Conservation (phyloP, 2,329 filamentous ascomycete species). For the Chaetothyriales sp. region DNA sequence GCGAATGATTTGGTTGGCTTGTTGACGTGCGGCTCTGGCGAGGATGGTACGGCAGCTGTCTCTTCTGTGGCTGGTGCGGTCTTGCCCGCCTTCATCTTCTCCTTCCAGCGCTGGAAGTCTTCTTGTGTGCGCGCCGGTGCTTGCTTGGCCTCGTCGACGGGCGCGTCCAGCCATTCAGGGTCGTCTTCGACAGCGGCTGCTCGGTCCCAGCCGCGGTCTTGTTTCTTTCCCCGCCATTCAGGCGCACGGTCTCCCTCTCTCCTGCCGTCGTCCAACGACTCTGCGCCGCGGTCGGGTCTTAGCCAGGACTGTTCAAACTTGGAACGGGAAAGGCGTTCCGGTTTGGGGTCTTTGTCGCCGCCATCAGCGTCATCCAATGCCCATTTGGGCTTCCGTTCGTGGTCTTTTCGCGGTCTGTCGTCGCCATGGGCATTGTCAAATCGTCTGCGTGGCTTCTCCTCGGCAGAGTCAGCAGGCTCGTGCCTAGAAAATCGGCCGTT, state of each 20-base stretch:
- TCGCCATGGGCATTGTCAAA: constrained; percentile 1
- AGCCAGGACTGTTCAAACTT: constrained; percentile 65
- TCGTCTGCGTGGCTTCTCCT: constrained; percentile 2
- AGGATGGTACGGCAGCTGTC: constrained; percentile 9
- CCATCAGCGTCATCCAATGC: constrained; percentile 12
- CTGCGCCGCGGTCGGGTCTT: constrained; percentile 40
- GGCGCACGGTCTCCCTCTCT: constrained; percentile 42
- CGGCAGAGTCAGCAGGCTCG: background rate
- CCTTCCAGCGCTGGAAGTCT: constrained; percentile 91
- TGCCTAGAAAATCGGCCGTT: background rate
- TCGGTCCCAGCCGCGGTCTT: constrained; percentile 42
- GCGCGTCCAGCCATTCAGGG: constrained; percentile 75
- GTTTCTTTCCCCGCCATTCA: constrained; percentile 45
- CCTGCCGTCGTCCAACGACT: constrained; percentile 30
- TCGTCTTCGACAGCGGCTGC: constrained; percentile 54
- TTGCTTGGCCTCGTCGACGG: constrained; percentile 38
- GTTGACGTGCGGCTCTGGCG: constrained; percentile 33
- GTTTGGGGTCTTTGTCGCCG: constrained; percentile 7
- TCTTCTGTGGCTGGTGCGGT: constrained; percentile 15
- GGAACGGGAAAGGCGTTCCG: constrained; percentile 25
- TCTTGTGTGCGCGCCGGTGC: constrained; percentile 65
- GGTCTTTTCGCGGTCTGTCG: constrained; percentile 8
- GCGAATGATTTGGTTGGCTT: constrained; percentile 16
- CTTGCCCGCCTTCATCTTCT: constrained; percentile 61
- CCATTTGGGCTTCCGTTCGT: constrained; percentile 15